Percentiles rank a stretch among this genome's conserved stretches.
phyloP scores from a whole-genome alignment of 2,329 filamentous ascomycete genomes.

The Alternaria arbusti region DNA sequence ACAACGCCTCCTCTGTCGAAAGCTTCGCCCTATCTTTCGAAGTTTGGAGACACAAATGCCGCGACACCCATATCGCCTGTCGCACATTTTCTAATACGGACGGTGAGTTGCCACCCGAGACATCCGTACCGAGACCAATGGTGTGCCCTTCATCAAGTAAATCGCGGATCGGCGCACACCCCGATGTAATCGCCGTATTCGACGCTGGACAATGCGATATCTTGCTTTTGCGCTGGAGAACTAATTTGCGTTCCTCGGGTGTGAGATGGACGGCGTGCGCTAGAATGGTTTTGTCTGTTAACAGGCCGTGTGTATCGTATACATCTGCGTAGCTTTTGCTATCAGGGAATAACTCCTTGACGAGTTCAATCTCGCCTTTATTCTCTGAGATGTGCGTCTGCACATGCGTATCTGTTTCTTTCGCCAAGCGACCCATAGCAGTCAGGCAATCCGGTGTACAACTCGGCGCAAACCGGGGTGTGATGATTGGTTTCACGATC shows the following conservation, averaged over 20 bases:
- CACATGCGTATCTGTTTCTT: conserved; percentile 68
- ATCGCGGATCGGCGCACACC: conserved; percentile 75
- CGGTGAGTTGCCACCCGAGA: conserved; percentile 84
- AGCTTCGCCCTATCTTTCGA: conserved; percentile 63
- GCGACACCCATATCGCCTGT: conserved; percentile 78
- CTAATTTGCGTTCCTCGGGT: conserved; percentile 68
- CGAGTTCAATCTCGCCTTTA: conserved; percentile 72
- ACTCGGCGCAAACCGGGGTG: conserved; percentile 67
- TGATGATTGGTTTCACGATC: conserved; percentile 80
- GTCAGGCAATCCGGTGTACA: conserved; percentile 64
- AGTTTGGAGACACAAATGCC: conserved; percentile 68
- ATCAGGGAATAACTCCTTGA: conserved; percentile 72
- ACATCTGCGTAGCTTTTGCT: conserved; percentile 72
- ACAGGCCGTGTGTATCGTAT: conserved; percentile 75
- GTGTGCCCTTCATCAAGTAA: conserved; percentile 76
- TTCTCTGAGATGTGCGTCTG: conserved; percentile 96
- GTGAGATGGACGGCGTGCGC: conserved; percentile 84
- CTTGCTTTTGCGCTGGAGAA: conserved; percentile 67
- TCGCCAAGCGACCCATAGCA: conserved; percentile 69
- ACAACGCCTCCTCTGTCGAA: conserved; percentile 84
- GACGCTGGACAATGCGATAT: conserved; percentile 87
- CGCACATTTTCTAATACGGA: conserved; percentile 83
- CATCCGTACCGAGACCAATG: conserved; percentile 88
- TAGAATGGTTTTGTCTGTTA: conserved; percentile 77
- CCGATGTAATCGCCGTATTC: conserved; percentile 82